phyloP scores from a whole-genome alignment of 2,329 filamentous ascomycete species.

The Curvularia eragrostidis region DNA sequence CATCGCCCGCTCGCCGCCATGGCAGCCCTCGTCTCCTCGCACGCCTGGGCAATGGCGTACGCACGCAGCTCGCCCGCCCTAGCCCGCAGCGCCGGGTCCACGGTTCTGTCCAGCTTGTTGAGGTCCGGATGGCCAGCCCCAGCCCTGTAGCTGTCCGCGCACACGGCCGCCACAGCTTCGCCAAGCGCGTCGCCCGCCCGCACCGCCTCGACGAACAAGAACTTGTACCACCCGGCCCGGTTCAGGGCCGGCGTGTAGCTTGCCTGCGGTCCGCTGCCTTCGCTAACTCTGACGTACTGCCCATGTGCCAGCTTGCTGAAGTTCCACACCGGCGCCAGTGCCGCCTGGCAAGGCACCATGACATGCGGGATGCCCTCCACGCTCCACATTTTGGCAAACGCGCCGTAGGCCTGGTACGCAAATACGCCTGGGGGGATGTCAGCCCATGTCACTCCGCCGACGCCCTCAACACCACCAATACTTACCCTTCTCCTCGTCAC shows the following conservation, averaged over 20 bases:
- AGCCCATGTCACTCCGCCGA: not conserved
- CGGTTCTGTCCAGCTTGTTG: slow-evolving; percentile 36
- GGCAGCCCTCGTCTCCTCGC: slow-evolving; percentile 35
- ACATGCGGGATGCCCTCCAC: slow-evolving; percentile 44
- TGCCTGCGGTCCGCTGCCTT: slow-evolving; percentile 18
- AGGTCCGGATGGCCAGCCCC: slow-evolving; percentile 43
- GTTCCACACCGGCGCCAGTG: slow-evolving; percentile 40
- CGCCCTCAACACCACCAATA: not conserved
- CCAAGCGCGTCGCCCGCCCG: slow-evolving; percentile 37
- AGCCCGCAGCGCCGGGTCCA: slow-evolving; percentile 31
- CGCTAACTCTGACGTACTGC: slow-evolving; percentile 15
- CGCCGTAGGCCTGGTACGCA: slow-evolving; percentile 36
- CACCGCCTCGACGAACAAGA: slow-evolving; percentile 42
- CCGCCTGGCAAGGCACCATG: slow-evolving; percentile 41
- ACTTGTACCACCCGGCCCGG: slow-evolving; percentile 48
- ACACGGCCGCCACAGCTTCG: slow-evolving; percentile 36
- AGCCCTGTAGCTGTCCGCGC: slow-evolving; percentile 43
- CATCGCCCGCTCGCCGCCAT: slow-evolving; percentile 12
- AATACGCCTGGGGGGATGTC: slow-evolving; percentile 33
- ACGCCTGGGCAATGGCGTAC: slow-evolving; percentile 37
- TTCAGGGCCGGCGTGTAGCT: slow-evolving; percentile 47
- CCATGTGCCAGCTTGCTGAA: slow-evolving; percentile 36
- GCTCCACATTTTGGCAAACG: slow-evolving; percentile 44
- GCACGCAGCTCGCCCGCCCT: slow-evolving; percentile 35
- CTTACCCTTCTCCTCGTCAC: slow-evolving; percentile 40